Conservation (phyloP, 306 rosid species). For the Pyrus bretschneideri region DNA sequence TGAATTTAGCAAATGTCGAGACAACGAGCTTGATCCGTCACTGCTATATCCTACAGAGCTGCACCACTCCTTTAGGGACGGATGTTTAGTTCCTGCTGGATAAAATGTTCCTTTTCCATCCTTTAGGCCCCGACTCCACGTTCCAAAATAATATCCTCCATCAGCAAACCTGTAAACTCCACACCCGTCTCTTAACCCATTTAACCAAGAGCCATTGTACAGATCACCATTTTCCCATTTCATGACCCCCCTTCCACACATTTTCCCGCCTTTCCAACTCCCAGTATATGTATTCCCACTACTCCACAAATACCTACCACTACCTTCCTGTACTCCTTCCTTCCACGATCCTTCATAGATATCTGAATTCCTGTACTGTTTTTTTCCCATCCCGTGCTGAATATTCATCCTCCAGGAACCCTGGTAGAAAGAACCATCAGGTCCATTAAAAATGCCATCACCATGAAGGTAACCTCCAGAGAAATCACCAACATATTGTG, state of each 20-base stretch:
- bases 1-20: slow-evolving; percentile 23
- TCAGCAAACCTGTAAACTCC: slow-evolving; percentile 72
- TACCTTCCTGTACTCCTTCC: slow-evolving; percentile 83
- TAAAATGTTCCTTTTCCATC: slow-evolving; percentile 92
- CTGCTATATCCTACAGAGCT: slow-evolving; percentile 29
- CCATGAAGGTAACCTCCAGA: slow-evolving; percentile 82
- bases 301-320: slow-evolving; percentile 71
- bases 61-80: slow-evolving; percentile 50
- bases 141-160: slow-evolving; percentile 79
- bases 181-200: slow-evolving; percentile 72
- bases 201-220: slow-evolving; percentile 69
- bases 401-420: slow-evolving; percentile 88
- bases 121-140: slow-evolving; percentile 78
- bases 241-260: slow-evolving; percentile 91
- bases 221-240: slow-evolving; percentile 77
- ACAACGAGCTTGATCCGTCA: slow-evolving; percentile 13
- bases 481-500: slow-evolving; percentile 80
- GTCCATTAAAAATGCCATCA: slow-evolving; percentile 47
- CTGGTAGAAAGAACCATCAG: slow-evolving; percentile 47
- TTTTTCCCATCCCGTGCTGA: slow-evolving; percentile 70
- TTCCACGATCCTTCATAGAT: slow-evolving; percentile 85
- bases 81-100: slow-evolving; percentile 69
- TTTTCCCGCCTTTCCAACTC: slow-evolving; percentile 71
- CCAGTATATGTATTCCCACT: slow-evolving; percentile 65
- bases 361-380: slow-evolving; percentile 63